Evolutionary conservation across 345 rosid species (phyloP).

Genomic region (Boechera divaricarpa): DNA sequence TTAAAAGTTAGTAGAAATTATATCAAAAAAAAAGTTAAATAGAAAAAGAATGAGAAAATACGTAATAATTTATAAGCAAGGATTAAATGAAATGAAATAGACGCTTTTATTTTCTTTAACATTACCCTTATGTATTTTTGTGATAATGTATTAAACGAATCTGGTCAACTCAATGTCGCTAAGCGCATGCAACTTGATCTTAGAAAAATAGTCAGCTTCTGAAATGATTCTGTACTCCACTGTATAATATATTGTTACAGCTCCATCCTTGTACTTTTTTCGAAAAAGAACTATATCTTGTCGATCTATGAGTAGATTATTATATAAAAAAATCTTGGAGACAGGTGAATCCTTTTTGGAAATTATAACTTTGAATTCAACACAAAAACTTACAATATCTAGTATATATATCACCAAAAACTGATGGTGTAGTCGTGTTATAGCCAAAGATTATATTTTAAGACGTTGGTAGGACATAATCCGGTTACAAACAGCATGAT

Average conservation of each 20-base stretch:
- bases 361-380: neutral
- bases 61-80: neutral
- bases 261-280: slow-evolving; percentile 40
- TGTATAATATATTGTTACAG: slow-evolving; percentile 30
- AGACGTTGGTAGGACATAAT: neutral
- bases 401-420: neutral
- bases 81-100: slow-evolving; percentile 2
- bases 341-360: slow-evolving; percentile 14
- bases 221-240: slow-evolving; percentile 42
- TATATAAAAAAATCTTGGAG: neutral
- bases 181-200: slow-evolving; percentile 43
- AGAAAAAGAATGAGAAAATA: neutral
- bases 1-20: neutral
- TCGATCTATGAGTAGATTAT: slow-evolving; percentile 22
- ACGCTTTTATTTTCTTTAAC: neutral
- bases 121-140: neutral
- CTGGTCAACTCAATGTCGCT: slow-evolving; percentile 35
- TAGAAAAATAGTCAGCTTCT: slow-evolving; percentile 42
- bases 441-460: neutral
- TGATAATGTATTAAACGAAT: slow-evolving; percentile 31
- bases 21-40: neutral
- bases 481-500: neutral
- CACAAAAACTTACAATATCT: neutral
- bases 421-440: neutral
- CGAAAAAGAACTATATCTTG: slow-evolving; percentile 30